Conservation (phyloP, 2,329 filamentous ascomycete genomes). For the Curvularia sp. region DNA sequence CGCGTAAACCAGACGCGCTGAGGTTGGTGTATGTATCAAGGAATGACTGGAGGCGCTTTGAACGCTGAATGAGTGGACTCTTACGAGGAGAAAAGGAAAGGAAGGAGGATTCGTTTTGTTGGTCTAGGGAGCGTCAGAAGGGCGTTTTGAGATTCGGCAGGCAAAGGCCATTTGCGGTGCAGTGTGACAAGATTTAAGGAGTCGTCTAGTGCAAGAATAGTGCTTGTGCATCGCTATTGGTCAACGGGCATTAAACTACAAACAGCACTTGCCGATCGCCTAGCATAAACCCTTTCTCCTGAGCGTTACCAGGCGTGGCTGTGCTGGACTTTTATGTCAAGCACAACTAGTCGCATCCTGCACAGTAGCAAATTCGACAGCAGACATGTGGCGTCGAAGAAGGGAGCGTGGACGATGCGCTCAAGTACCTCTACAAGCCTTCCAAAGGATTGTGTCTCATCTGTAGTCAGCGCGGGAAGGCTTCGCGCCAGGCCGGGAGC, state of each 20-base stretch:
- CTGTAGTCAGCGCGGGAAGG: constrained; percentile 17
- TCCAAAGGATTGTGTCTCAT: constrained; percentile 2
- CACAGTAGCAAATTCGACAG: not conserved
- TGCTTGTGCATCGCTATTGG: constrained; percentile 20
- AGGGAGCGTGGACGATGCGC: constrained; percentile 11
- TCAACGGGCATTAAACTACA: constrained; percentile 20
- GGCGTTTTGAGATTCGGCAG: constrained; percentile 35
- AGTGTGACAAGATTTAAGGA: constrained; percentile 34
- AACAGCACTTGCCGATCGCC: constrained; percentile 30
- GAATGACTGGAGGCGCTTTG: constrained; percentile 30
- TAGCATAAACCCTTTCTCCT: constrained; percentile 7
- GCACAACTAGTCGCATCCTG: constrained; percentile 2
- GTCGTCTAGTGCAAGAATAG: constrained; percentile 27
- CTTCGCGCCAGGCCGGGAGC: constrained; percentile 18
- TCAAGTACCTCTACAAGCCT: constrained; percentile 18
- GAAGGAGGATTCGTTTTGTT: constrained; percentile 16
- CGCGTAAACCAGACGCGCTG: constrained; percentile 49
- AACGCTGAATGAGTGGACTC: constrained; percentile 41
- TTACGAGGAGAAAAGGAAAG: constrained; percentile 30
- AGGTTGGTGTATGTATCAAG: constrained; percentile 26
- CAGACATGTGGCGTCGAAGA: constrained; percentile 8
- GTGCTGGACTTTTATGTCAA: constrained; percentile 1
- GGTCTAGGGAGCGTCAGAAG: constrained; percentile 35
- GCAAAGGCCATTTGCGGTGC: constrained; percentile 35
- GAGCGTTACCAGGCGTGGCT: constrained; percentile 4